These are phyloP conservation scores for Choiromyces venosus DNA, from an alignment of 495 filamentous ascomycete species.

Conservation along the genomic window DNA sequence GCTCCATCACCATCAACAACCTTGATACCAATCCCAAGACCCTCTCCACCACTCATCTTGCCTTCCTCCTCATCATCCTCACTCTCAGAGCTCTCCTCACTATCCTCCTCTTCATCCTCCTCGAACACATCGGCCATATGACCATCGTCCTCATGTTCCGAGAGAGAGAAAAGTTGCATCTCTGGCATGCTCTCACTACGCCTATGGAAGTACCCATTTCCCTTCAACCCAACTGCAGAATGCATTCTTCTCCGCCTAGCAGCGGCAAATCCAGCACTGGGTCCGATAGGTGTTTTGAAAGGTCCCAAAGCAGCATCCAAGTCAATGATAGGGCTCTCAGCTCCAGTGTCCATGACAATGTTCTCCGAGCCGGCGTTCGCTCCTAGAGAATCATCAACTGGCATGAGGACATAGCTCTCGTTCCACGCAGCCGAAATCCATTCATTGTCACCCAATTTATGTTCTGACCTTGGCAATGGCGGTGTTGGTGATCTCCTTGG, in stretches of 20 bases:
- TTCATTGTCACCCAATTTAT: conserved; percentile 37
- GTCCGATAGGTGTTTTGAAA: conserved; percentile 71
- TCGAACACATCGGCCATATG: conserved; percentile 78
- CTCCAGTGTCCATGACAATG: conserved; percentile 22
- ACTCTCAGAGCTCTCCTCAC: conserved; percentile 44
- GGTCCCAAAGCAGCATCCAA: conserved; percentile 92
- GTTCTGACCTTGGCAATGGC: conserved; percentile 27
- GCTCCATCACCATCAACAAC: conserved; percentile 46
- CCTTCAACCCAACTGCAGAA: conserved; percentile 71
- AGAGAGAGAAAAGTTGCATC: conserved; percentile 69
- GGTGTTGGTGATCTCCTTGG: conserved; percentile 40
- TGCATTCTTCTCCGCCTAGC: conserved; percentile 73
- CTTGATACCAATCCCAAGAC: conserved; percentile 53
- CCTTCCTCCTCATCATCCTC: conserved; percentile 40
- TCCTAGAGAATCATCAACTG: conserved; percentile 36
- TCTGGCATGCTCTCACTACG: conserved; percentile 89
- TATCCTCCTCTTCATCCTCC: conserved; percentile 84
- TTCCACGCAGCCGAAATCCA: conserved; percentile 42
- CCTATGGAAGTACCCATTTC: conserved; percentile 83
- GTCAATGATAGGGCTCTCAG: conserved; percentile 75
- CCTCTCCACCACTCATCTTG: conserved; percentile 39
- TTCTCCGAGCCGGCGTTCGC: conserved; percentile 28
- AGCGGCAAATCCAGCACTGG: conserved; percentile 54
- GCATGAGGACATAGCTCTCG: conserved; percentile 42
- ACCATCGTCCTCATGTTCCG: conserved; percentile 63